Conservation (phyloP, 176 grass and related monocot genomes). For the Oryza officinalis region DNA sequence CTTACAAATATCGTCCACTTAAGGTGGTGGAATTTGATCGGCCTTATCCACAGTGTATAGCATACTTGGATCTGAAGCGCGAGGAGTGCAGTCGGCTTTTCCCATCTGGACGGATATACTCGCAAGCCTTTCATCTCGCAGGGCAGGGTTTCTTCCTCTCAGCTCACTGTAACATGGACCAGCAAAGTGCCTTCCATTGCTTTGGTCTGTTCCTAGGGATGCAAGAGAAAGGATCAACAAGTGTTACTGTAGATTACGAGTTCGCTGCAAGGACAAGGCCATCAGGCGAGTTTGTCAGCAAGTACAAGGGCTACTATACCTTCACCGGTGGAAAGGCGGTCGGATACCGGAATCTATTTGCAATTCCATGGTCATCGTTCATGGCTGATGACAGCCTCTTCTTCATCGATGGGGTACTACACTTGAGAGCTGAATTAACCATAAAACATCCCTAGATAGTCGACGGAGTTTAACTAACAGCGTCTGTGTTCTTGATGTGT, state of each 20-base stretch:
- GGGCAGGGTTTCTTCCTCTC: constrained; percentile 98
- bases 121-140: constrained; percentile 86
- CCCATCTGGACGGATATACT: constrained; percentile 88
- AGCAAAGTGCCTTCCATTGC: constrained; percentile 79
- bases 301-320: constrained; percentile 94
- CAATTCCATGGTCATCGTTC: constrained; percentile 81
- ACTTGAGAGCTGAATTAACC: constrained; percentile 84
- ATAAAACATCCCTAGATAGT: constrained; percentile 73
- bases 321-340: constrained; percentile 93
- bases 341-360: constrained; percentile 92
- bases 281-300: constrained; percentile 83
- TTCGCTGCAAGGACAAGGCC: constrained; percentile 85
- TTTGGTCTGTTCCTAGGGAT: constrained; percentile 97
- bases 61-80: constrained; percentile 86
- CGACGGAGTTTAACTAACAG: constrained; percentile 30
- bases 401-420: constrained; percentile 85
- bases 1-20: constrained; percentile 92
- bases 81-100: constrained; percentile 80
- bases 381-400: constrained; percentile 94
- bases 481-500: neutral
- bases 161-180: constrained; percentile 87
- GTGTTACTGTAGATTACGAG: constrained; percentile 90
- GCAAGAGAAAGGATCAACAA: constrained; percentile 93
- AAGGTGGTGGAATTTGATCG: constrained; percentile 95
- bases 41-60: constrained; percentile 82